A percentile compares a stretch with the other conserved stretches of the same genome.
Conservation (phyloP, 1,139 yeast species). For the Zygosaccharomyces pseudobailii region DNA sequence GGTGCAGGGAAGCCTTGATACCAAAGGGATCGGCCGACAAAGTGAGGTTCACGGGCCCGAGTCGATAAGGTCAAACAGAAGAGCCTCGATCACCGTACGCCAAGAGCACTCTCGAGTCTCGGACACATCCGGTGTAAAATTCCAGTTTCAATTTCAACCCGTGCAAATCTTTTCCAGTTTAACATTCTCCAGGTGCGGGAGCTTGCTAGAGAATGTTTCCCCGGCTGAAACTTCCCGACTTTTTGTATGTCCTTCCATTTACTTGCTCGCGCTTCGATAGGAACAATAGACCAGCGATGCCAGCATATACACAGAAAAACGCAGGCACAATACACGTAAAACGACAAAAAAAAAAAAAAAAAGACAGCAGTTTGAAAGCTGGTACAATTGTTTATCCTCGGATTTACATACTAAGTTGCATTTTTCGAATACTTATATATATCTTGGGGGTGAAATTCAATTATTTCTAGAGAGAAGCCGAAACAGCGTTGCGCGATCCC, state of each 20-base stretch:
- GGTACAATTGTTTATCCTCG: not conserved
- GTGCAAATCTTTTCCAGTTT: not conserved
- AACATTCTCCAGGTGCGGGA: not conserved
- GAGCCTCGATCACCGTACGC: constrained; percentile 1
- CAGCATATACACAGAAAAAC: not conserved
- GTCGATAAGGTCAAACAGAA: constrained; percentile 1
- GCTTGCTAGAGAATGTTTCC: not conserved
- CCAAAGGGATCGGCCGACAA: not conserved
- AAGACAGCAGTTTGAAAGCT: not conserved
- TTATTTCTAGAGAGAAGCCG: not conserved
- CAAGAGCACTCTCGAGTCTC: not conserved
- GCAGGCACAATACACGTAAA: not conserved
- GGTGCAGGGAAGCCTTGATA: constrained; percentile 2
- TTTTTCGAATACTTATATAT: not conserved
- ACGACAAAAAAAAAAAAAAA: not conserved
- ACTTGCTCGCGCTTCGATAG: not conserved
- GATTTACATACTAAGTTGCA: not conserved
- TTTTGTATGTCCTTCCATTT: not conserved
- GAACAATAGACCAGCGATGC: constrained; percentile 3
- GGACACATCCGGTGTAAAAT: not conserved
- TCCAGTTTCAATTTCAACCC: not conserved
- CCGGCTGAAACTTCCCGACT: not conserved
- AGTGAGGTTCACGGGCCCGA: constrained; percentile 5
- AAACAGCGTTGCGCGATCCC: not conserved
- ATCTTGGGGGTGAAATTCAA: not conserved